Evolutionary conservation across 2,329 filamentous ascomycete genomes (phyloP).

Genomic region (Botrytis byssoidea): DNA sequence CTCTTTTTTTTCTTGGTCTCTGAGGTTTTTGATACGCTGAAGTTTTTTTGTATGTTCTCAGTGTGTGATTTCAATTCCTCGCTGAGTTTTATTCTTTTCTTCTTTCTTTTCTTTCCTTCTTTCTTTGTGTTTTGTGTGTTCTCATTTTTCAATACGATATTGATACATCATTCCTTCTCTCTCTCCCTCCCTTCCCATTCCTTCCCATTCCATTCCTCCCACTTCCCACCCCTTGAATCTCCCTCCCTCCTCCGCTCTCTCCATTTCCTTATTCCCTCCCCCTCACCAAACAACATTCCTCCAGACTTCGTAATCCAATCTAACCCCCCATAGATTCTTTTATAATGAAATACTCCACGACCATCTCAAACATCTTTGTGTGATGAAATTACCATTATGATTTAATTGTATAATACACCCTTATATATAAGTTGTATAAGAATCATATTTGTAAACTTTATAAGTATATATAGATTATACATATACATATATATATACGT

Average conservation of each 20-base stretch:
- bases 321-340: not conserved
- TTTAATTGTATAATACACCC: not conserved
- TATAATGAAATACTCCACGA: fast-evolving
- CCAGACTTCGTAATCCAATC: not conserved
- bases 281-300: not conserved
- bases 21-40: not conserved
- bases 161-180: not conserved
- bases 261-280: not conserved
- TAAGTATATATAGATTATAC: not conserved
- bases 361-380: not conserved
- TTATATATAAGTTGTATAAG: not conserved
- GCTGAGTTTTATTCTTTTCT: too few relatives aligned
- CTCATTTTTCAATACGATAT: not conserved
- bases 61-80: not conserved
- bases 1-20: not conserved
- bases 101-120: not conserved
- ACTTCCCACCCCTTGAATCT: not conserved
- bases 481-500: too few relatives aligned
- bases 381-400: not conserved
- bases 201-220: not conserved
- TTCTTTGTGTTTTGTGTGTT: not conserved
- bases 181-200: not conserved
- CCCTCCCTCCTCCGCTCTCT: not conserved
- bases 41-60: not conserved
- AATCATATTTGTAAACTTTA: too few relatives aligned